Evolutionary conservation across 148 eudicot genomes (phyloP), one percentile per base, ranked within the genome.

Genomic region (Heliamphora exappendiculata): DNA sequence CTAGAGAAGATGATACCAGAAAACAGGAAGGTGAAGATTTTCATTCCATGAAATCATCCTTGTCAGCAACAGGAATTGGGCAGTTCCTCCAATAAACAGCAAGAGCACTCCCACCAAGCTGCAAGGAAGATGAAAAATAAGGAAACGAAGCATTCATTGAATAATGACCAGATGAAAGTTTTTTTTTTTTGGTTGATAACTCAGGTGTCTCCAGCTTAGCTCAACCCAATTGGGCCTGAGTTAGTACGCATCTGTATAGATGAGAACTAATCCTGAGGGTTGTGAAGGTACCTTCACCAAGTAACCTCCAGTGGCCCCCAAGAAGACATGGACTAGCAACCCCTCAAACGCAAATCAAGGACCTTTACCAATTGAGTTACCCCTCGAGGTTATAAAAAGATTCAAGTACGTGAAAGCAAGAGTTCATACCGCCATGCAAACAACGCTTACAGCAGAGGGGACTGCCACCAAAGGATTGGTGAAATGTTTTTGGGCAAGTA

Each of bases 391-490:
- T n/a, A n/a, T n/a, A 13, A 36, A 54, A 16, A 22, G 1, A 17
- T 57, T 16, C 3, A 10, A 17, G 67, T 33, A 1, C 3, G 5
- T 22, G 28, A 5, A 82, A 26, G 55, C 33, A 12, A 74, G 68
- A 72, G 59, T 74, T n/a, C 85, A 0, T 89, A 96, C 98, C 88
- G 98, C 99, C 99, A 96, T 96, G 86, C 90, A 91, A 75, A 96
- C 98, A 17, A 96, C 97, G 86, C 99, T 96, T 42, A 96, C 99
- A 64, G 98, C 98, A 67, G 99, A 91, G 75, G 99, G 99, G 45
- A 93, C 99, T 20, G 99, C 99, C 16, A 96, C 99, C 29, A 96
- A 93, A 58, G 98, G 99, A 75, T 96, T 96, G 37, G 98, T 93
- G 85, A 96, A 96, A 83, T 96, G 99, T 76, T 88, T 96, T 75